phyloP scores from a whole-genome alignment of 768 basidiomycete species.

The Stropharia rugosoannulata region DNA sequence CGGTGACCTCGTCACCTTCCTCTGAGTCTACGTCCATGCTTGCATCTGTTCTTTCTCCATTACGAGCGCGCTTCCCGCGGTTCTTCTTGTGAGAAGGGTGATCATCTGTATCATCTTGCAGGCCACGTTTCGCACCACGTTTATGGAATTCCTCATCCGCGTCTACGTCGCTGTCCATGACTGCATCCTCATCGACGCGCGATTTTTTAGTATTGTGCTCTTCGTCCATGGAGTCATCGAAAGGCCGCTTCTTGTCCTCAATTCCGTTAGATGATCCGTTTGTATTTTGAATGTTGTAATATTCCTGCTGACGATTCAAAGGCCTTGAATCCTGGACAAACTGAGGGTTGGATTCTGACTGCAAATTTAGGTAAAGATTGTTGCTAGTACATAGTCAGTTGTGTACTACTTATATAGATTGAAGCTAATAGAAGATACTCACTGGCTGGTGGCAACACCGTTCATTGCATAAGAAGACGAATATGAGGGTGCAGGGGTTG shows the following conservation, averaged over 20 bases:
- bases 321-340: slow-evolving; percentile 5
- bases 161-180: slow-evolving; percentile 49
- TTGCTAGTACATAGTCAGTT: slow-evolving; percentile 16
- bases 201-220: slow-evolving; percentile 49
- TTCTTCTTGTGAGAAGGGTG: slow-evolving; percentile 31
- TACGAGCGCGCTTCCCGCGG: slow-evolving; percentile 56
- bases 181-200: slow-evolving; percentile 48
- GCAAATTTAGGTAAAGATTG: neutral
- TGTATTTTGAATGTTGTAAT: slow-evolving; percentile 11
- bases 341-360: neutral
- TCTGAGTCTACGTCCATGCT: slow-evolving; percentile 45
- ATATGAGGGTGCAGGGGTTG: slow-evolving; percentile 8
- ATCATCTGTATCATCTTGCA: slow-evolving; percentile 43
- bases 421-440: neutral
- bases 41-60: slow-evolving; percentile 42
- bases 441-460: slow-evolving; percentile 2
- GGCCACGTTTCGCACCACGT: slow-evolving; percentile 51
- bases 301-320: slow-evolving; percentile 15
- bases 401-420: neutral
- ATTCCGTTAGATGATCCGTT: slow-evolving; percentile 15
- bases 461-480: slow-evolving; percentile 4
- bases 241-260: slow-evolving; percentile 35
- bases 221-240: slow-evolving; percentile 34
- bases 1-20: slow-evolving; percentile 41
- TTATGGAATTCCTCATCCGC: slow-evolving; percentile 32